Evolutionary conservation across 495 filamentous ascomycete species (phyloP).

Genomic region (Neurospora sp.): DNA sequence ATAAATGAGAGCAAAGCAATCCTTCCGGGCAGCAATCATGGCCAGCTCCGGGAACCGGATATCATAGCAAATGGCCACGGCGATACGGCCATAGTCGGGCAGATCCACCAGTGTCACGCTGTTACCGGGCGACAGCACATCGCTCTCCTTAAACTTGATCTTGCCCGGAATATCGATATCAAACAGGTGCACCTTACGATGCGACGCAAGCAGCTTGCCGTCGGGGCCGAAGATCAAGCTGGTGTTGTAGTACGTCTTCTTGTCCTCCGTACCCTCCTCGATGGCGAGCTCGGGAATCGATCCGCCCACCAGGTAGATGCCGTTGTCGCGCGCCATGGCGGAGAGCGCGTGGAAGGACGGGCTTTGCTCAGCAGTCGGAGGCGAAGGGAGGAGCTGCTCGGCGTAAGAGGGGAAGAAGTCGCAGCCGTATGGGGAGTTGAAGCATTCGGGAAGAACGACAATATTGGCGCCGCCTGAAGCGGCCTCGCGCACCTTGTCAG

Average conservation of each 20-base stretch:
- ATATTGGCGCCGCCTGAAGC: conserved; percentile 63
- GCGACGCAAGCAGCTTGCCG: conserved; percentile 69
- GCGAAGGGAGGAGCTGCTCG: conserved; percentile 72
- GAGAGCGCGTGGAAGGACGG: conserved; percentile 82
- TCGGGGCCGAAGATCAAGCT: conserved; percentile 69
- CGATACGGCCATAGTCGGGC: conserved; percentile 76
- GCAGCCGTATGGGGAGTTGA: conserved; percentile 94
- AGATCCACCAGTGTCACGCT: conserved; percentile 72
- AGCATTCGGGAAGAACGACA: conserved; percentile 74
- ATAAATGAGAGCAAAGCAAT: conserved; percentile 75
- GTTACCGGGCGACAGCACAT: conserved; percentile 76
- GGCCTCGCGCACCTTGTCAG: conserved; percentile 74
- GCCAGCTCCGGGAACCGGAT: conserved; percentile 92
- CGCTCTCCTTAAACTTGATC: conserved; percentile 83
- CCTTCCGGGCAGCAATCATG: conserved; percentile 68
- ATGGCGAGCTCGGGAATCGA: conserved; percentile 75
- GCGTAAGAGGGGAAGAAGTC: conserved; percentile 87
- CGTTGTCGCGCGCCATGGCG: conserved; percentile 62
- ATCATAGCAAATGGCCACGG: conserved; percentile 92
- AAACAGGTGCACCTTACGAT: conserved; percentile 96
- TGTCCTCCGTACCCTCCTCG: conserved; percentile 8
- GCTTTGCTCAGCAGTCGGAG: conserved; percentile 56
- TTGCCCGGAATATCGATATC: conserved; percentile 96
- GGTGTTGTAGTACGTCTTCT: conserved; percentile 83
- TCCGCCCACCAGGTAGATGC: conserved; percentile 75